phyloP scores from a whole-genome alignment of 805 yeast genomes.

The Spencermartinsiella europaea region DNA sequence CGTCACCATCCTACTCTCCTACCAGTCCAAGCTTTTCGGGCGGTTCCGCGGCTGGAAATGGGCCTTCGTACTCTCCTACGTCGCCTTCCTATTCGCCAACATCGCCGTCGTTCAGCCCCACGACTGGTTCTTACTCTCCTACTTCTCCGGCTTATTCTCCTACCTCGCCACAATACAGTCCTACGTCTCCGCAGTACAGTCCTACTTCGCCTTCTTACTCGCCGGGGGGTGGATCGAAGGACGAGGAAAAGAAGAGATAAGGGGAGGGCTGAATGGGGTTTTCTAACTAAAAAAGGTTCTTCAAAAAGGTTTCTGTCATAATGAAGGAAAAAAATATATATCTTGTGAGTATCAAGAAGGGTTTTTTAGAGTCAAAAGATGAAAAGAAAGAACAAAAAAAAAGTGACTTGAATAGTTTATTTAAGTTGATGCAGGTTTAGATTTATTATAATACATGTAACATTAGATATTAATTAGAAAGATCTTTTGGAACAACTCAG shows the following conservation, averaged over 20 bases:
- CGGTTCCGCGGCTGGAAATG: conserved; percentile 38
- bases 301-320: too few species aligned
- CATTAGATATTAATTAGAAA: not conserved
- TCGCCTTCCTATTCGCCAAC: conserved; percentile 74
- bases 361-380: too few species aligned
- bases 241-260: not conserved
- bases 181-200: conserved; percentile 69
- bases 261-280: too few species aligned
- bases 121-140: conserved; percentile 64
- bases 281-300: too few species aligned
- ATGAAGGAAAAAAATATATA: too few species aligned
- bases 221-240: not conserved
- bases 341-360: too few species aligned
- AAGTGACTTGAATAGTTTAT: not conserved
- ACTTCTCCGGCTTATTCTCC: conserved; percentile 62
- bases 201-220: conserved; percentile 68
- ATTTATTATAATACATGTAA: too few species aligned
- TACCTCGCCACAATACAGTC: conserved; percentile 61
- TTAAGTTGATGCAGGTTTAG: not conserved
- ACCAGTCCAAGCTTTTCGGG: conserved; percentile 62
- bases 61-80: conserved; percentile 65
- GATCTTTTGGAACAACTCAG: not conserved
- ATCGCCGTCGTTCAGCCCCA: conserved; percentile 61
- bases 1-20: conserved; percentile 63
- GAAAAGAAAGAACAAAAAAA: too few species aligned